Percentiles rank a stretch among this genome's conserved stretches.
phyloP scores from a whole-genome alignment of 805 yeast genomes.

The Ogataea naganishii region DNA sequence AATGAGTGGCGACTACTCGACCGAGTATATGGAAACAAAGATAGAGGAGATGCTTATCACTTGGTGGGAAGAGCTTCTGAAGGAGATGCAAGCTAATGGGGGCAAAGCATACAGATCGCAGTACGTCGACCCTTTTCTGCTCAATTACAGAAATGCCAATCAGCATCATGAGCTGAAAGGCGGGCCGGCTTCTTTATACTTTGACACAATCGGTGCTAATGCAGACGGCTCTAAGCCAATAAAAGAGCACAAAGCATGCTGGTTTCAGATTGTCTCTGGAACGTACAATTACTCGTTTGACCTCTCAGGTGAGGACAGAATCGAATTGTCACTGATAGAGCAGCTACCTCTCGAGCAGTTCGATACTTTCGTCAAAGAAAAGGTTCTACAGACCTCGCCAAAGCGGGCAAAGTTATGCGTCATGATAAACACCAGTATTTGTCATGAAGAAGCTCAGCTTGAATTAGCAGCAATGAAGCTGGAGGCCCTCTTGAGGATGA shows the following conservation, averaged over 20 bases:
- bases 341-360: conserved; percentile 25
- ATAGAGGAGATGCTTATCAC: conserved; percentile 38
- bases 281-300: conserved; percentile 31
- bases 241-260: conserved; percentile 34
- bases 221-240: conserved; percentile 15
- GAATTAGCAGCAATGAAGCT: conserved; percentile 30
- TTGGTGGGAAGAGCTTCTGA: conserved; percentile 27
- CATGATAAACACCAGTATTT: conserved; percentile 29
- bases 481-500: conserved; percentile 34
- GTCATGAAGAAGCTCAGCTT: conserved; percentile 27
- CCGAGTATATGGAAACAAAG: conserved; percentile 31
- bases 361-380: conserved; percentile 23
- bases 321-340: conserved; percentile 25
- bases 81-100: conserved; percentile 23
- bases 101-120: conserved; percentile 25
- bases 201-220: conserved; percentile 14
- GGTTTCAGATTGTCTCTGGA: conserved; percentile 41
- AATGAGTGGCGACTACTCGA: conserved; percentile 39
- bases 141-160: conserved; percentile 10
- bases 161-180: conserved; percentile 8
- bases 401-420: conserved; percentile 33
- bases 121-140: conserved; percentile 30
- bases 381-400: conserved; percentile 27
- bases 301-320: conserved; percentile 19
- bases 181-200: conserved; percentile 17